Base-by-base conservation (phyloP, 2,329 filamentous ascomycete genomes). In the Colletotrichum liaoningense region DNA sequence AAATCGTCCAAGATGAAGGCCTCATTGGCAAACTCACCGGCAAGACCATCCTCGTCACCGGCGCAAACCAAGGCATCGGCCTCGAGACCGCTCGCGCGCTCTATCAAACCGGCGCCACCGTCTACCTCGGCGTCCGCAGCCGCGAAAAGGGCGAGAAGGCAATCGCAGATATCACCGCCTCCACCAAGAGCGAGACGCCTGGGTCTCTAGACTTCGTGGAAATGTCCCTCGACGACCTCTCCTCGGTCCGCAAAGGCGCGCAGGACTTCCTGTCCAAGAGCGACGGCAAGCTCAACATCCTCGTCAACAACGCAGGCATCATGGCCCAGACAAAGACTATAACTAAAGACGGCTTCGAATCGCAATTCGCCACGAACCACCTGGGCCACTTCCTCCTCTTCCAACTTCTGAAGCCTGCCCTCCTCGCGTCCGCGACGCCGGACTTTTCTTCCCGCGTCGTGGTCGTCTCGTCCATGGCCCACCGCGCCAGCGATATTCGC, bases 331-430 rank as follows among this genome's bases (percentile, higher is more conserved):
- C 63, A 1, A 71, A 72, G 8, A 54, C 35, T n/a, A 68, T 33
- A 2, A 76, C 75, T 4, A 33, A 19, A 0, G 78, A 79, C 14
- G 78, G 77, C 5, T 73, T 75, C 49, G 79, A 80, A 74, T 77
- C 77, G 0, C 87, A 89, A 67, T 86, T 90, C 68, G 88, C 83
- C 28, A 86, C 83, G 5, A 90, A 90, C 77, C 84, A 90, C 75
- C 79, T 91, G 1, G 83, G 80, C 12, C 86, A 89, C 75, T 90
- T 90, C 79, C 82, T 90, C 0, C 82, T 90, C 24, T 86, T 88
- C 75, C 81, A 88, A 24, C 82, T 89, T 0, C 80, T 91, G 35
- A 86, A 86, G 38, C 78, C 82, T 0, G 76, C 83, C 0, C 77
- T 90, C 1, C 78, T 89, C 0, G 76, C 81, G 0, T 81, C 82